Evolutionary conservation across 2,329 filamentous ascomycete species (phyloP).

Genomic region (Anthostomella pinea): DNA sequence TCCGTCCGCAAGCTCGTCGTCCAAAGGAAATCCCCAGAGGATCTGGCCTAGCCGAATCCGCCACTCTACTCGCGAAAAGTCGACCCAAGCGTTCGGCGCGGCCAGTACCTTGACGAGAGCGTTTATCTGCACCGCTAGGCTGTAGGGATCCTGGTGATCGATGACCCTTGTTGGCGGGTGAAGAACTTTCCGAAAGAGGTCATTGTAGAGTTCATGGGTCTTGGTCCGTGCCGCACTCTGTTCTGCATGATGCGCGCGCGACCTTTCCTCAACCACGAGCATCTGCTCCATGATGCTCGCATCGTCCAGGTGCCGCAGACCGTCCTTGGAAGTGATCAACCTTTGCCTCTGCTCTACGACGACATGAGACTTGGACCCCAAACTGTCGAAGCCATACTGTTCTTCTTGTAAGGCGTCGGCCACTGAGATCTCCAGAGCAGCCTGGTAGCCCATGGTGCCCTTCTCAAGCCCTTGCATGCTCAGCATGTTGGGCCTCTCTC

Average conservation of each 20-base stretch:
- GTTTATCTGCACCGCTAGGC: conserved; percentile 68
- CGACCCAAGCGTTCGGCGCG: conserved; percentile 67
- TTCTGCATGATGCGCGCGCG: conserved; percentile 54
- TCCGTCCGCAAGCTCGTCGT: conserved; percentile 52
- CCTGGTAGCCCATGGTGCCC: conserved; percentile 67
- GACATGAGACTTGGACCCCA: conserved; percentile 52
- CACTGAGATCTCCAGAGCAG: conserved; percentile 63
- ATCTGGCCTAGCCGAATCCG: conserved; percentile 70
- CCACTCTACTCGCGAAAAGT: conserved; percentile 74
- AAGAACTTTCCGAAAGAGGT: conserved; percentile 59
- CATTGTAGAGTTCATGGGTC: conserved; percentile 58
- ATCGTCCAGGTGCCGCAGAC: conserved; percentile 56
- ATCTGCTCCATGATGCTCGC: conserved; percentile 57
- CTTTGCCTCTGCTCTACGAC: conserved; percentile 57
- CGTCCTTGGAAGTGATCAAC: conserved; percentile 51
- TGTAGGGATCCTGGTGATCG: conserved; percentile 57
- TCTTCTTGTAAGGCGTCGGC: conserved; percentile 64
- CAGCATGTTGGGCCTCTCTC: conserved; percentile 68
- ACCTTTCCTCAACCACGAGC: conserved; percentile 52
- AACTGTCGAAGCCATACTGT: conserved; percentile 56
- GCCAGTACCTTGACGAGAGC: conserved; percentile 64
- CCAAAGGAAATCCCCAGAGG: conserved; percentile 58
- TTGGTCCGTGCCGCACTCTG: conserved; percentile 47
- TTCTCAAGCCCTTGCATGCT: conserved; percentile 70
- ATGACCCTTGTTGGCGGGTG: conserved; percentile 54